Conservation (phyloP, 495 filamentous ascomycete genomes). For the Trichoderma gamsii region DNA sequence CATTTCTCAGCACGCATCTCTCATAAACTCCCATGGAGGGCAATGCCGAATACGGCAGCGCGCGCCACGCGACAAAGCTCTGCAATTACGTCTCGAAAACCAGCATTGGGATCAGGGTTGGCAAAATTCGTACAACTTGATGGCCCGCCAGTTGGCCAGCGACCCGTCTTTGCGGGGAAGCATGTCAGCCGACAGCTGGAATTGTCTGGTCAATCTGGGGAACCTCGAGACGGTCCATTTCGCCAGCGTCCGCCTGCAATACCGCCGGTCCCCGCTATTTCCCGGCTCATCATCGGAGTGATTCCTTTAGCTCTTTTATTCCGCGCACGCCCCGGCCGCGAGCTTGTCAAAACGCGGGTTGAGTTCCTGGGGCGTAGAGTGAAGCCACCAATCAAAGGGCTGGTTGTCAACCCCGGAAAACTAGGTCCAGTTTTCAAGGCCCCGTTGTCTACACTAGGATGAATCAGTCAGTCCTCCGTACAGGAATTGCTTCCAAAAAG, state of each 20-base stretch:
- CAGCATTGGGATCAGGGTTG: background rate
- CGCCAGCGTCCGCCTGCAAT: background rate
- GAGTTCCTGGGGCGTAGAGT: background rate
- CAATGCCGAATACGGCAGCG: background rate
- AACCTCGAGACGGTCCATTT: background rate
- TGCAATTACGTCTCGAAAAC: conserved; percentile 10
- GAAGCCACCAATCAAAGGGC: background rate
- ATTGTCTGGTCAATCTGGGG: conserved; percentile 1
- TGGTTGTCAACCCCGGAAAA: conserved; percentile 1
- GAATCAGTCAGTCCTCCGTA: conserved; percentile 11
- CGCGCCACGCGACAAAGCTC: background rate
- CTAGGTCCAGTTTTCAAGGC: conserved; percentile 7
- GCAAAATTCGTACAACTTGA: background rate
- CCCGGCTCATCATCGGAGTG: conserved; percentile 11
- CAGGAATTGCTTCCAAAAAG: background rate
- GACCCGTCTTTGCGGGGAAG: conserved; percentile 12
- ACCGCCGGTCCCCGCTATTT: conserved; percentile 2
- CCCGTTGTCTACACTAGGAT: conserved; percentile 1
- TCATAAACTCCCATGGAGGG: background rate
- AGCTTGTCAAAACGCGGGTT: background rate
- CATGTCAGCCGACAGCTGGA: conserved; percentile 7
- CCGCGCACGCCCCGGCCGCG: background rate
- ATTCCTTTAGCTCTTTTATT: background rate
- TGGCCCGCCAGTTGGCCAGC: background rate
- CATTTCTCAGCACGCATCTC: background rate